Evolutionary conservation across 2,329 filamentous ascomycete genomes (phyloP).

Genomic region (Akanthomyces lecanii): DNA sequence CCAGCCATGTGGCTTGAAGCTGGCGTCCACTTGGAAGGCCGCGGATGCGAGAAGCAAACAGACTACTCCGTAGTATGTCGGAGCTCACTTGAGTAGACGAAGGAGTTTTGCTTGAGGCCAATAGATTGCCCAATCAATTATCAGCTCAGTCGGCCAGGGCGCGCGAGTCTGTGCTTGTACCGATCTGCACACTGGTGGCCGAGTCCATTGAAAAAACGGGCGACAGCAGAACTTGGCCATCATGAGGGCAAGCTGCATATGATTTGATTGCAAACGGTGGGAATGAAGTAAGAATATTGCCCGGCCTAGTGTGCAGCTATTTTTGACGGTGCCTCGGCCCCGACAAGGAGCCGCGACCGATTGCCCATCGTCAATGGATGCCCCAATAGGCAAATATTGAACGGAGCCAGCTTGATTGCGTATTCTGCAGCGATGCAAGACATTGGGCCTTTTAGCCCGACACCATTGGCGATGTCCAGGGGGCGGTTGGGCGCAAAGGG

Average conservation of each 20-base stretch:
- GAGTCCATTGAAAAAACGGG: background rate
- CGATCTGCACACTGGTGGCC: slow-evolving; percentile 1
- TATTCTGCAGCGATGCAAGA: slow-evolving; percentile 5
- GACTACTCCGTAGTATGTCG: background rate
- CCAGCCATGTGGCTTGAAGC: slow-evolving; percentile 8
- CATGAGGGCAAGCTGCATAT: slow-evolving; percentile 1
- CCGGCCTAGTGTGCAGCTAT: background rate
- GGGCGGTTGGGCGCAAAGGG: slow-evolving; percentile 12
- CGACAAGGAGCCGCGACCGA: background rate
- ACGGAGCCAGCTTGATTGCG: background rate
- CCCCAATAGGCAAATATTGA: background rate
- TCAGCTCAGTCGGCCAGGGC: background rate
- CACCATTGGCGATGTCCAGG: slow-evolving; percentile 7
- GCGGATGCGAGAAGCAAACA: slow-evolving; percentile 13
- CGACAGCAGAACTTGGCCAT: background rate
- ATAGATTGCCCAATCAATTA: background rate
- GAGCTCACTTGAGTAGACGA: background rate
- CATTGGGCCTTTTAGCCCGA: slow-evolving; percentile 13
- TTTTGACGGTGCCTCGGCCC: background rate
- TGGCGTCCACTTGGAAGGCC: background rate
- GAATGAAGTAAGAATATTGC: background rate
- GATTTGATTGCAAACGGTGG: background rate
- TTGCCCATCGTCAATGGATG: background rate
- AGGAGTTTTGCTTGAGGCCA: background rate
- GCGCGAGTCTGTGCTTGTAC: background rate